Base-by-base conservation (phyloP, 805 yeast species). In the Ogataea ganodermae region DNA sequence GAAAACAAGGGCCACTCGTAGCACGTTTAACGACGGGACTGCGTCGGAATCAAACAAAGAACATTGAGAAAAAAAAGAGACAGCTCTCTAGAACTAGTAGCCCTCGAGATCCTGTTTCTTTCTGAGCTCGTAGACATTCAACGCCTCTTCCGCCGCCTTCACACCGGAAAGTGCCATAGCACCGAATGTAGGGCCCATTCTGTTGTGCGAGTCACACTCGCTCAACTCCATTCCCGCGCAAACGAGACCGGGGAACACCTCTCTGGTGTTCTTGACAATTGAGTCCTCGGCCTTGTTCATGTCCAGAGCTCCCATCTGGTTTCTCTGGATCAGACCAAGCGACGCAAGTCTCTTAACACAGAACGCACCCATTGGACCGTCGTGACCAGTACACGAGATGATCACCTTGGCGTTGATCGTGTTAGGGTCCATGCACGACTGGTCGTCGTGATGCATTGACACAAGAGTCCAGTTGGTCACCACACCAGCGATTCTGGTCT, bases 131-230 rank as follows among this genome's bases (percentile, higher is more conserved):
- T 56, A 63, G 36, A 62, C 61, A 20, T 62, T 57, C 52, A 65
- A 53, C 23, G 66, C 62, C 45, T 57, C 63, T 59, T 84, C 88
- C 20, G 90, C 91, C 35, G 91, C 90, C 69, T 84, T 83, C 57
- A 84, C 84, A 59, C 92, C 92, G 22, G 86, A 79, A 48, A 83
- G 76, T 27, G 80, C 84, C 91, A 85, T 85, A 39, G 90, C 90
- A 50, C 89, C 90, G 57, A 85, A 85, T 32, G 90, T 84, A 42
- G 92, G 91, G 22, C 91, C 91, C 90, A 85, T 85, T 69, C 92
- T 79, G 76, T 84, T 83, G 56, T 80, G 78, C 21, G 90, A 90
- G 59, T 83, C 88, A 45, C 84, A 79, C 63, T 85, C 90, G 27
- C 88, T 82, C 55, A 83, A 74, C 68, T 85, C 91, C 92, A 85